Percentiles rank a stretch among this genome's conserved stretches.
Evolutionary conservation across 371 early-diverging fungal genomes (phyloP).

Genomic region (Dinochytrium kinnereticum): DNA sequence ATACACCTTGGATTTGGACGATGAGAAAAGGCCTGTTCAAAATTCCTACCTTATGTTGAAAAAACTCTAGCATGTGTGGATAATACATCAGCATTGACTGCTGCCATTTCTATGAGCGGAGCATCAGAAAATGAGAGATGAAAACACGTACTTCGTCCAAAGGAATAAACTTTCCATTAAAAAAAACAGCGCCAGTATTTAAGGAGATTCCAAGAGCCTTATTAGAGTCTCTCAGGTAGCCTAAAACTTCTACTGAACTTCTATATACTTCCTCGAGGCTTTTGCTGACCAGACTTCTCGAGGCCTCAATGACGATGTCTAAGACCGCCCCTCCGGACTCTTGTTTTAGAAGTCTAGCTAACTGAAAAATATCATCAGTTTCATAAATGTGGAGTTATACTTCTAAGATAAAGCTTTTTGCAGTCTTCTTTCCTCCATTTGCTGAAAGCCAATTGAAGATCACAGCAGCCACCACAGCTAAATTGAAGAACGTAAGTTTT

Average conservation of each 20-base stretch:
- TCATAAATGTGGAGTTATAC: too few relatives aligned
- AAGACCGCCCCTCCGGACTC: too few relatives aligned
- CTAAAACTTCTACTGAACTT: too few relatives aligned
- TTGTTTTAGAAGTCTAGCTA: too few relatives aligned
- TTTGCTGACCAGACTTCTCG: too few relatives aligned
- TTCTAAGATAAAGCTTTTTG: neutral
- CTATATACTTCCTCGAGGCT: too few relatives aligned
- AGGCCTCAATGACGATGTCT: too few relatives aligned
- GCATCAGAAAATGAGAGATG: neutral
- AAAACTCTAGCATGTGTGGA: constrained; percentile 47
- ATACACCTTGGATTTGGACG: constrained; percentile 39
- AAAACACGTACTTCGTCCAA: constrained; percentile 52
- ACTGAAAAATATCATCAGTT: too few relatives aligned
- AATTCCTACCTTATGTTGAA: constrained; percentile 30
- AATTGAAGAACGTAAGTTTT: neutral
- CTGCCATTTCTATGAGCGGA: constrained; percentile 39
- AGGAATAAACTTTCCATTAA: constrained; percentile 78
- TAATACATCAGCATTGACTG: constrained; percentile 42
- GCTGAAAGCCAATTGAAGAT: constrained; percentile 16
- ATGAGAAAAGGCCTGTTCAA: neutral
- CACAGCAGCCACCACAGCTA: constrained; percentile 22
- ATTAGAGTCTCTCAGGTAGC: neutral
- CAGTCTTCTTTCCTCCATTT: constrained; percentile 6
- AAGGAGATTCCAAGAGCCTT: constrained; percentile 19
- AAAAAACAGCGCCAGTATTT: constrained; percentile 62